Conservation (phyloP, 1,284 basidiomycete species). For the Trichosporon sp. region DNA sequence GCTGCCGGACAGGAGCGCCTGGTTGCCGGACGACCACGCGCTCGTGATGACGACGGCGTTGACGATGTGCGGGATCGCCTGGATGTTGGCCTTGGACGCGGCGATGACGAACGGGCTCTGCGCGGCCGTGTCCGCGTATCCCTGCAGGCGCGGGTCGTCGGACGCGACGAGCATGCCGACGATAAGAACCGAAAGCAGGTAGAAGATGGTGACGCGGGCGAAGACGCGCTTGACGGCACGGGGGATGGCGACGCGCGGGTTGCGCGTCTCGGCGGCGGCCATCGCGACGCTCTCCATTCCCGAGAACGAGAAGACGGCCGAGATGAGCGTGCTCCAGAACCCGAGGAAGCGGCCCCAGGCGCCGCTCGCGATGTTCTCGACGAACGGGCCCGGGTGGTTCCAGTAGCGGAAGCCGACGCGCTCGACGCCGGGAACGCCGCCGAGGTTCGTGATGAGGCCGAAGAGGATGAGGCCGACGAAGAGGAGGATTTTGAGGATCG, state of each 20-base stretch:
- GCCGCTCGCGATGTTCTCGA: constrained; percentile 19
- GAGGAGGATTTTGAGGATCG: constrained; percentile 69
- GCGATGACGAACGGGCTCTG: constrained; percentile 66
- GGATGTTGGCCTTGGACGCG: constrained; percentile 62
- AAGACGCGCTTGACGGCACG: constrained; percentile 23
- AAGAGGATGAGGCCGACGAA: constrained; percentile 58
- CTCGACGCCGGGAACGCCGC: constrained; percentile 41
- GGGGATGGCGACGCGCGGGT: constrained; percentile 33
- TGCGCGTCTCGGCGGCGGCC: constrained; percentile 36
- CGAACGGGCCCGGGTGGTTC: constrained; percentile 61
- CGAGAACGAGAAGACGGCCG: constrained; percentile 31
- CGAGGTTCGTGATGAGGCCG: constrained; percentile 58
- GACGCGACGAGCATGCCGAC: constrained; percentile 64
- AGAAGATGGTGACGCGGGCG: constrained; percentile 52
- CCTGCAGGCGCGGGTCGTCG: constrained; percentile 16
- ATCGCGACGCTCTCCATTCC: constrained; percentile 29
- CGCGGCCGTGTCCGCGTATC: constrained; percentile 56
- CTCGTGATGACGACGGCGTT: constrained; percentile 42
- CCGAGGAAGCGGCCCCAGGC: constrained; percentile 24
- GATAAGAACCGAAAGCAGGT: constrained; percentile 55
- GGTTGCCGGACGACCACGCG: constrained; percentile 24
- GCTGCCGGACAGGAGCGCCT: constrained; percentile 25
- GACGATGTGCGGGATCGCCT: constrained; percentile 52
- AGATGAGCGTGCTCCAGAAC: constrained; percentile 26
- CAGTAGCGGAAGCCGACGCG: constrained; percentile 59